Conservation (phyloP, 352 stramenopile genomes). For the Pythium aristosporum region DNA sequence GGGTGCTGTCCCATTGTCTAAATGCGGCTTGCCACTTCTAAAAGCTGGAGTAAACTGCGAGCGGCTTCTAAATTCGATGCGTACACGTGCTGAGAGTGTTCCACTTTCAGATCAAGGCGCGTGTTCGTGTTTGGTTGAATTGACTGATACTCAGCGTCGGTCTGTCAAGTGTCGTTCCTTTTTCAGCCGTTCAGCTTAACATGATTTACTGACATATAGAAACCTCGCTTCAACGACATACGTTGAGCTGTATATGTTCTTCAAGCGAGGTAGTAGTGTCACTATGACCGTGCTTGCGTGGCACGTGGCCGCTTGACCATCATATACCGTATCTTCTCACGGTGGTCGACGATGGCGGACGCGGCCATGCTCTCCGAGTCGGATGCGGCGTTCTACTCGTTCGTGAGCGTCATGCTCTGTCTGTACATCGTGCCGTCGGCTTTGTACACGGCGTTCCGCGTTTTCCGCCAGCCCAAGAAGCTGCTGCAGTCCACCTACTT, state of each 20-base stretch:
- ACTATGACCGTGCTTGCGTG: conserved; percentile 13
- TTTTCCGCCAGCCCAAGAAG: conserved; percentile 45
- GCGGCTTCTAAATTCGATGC: too few species aligned
- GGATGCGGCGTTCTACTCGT: conserved; percentile 82
- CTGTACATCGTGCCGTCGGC: conserved; percentile 70
- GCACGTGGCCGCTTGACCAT: neutral
- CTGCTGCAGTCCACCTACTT: conserved; percentile 45
- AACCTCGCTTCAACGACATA: conserved; percentile 1
- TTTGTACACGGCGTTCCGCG: conserved; percentile 53
- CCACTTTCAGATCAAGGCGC: too few species aligned
- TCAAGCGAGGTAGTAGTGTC: conserved; percentile 7
- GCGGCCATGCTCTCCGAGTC: conserved; percentile 52
- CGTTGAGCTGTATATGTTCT: neutral
- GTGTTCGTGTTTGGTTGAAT: too few species aligned
- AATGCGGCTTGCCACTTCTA: neutral
- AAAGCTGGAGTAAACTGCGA: neutral
- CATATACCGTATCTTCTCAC: neutral
- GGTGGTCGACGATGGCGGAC: conserved; percentile 9
- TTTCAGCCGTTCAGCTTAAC: conserved; percentile 15
- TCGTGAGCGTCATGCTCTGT: conserved; percentile 75
- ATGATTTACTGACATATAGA: neutral
- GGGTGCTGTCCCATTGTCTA: neutral
- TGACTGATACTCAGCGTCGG: too few species aligned
- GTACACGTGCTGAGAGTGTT: too few species aligned
- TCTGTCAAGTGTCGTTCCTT: neutral